These are phyloP conservation scores for Aureobasidium sp. DNA, from an alignment of 2,329 filamentous ascomycete species.

Conservation along the genomic window DNA sequence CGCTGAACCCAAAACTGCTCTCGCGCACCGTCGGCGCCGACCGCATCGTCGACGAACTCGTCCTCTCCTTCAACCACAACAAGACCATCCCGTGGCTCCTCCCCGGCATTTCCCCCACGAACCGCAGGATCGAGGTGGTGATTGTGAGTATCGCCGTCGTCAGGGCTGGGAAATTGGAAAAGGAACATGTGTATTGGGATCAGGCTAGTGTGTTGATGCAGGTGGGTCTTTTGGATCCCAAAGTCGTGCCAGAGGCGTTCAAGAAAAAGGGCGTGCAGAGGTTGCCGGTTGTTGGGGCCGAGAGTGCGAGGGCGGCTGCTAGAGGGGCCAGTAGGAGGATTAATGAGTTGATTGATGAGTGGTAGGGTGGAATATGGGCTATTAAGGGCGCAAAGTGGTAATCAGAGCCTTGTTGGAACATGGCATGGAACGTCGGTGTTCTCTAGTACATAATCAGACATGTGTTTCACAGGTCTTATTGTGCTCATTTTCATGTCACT, in stretches of 20 bases:
- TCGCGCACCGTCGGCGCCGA: constrained; percentile 53
- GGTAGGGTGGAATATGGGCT: constrained; percentile 4
- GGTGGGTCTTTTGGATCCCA: constrained; percentile 51
- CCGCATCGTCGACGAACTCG: constrained; percentile 55
- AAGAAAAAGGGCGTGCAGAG: constrained; percentile 40
- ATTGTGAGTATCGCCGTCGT: constrained; percentile 52
- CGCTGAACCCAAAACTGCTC: constrained; percentile 48
- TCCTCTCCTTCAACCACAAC: constrained; percentile 51
- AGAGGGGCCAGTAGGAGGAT: constrained; percentile 36
- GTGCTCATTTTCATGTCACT: too few species aligned
- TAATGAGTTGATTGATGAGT: constrained; percentile 42
- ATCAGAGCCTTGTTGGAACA: too few species aligned
- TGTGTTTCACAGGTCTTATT: too few species aligned
- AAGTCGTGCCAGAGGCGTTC: constrained; percentile 42
- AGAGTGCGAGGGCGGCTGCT: constrained; percentile 42
- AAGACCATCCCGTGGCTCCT: constrained; percentile 53
- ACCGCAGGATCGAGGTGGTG: constrained; percentile 48
- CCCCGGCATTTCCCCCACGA: constrained; percentile 50
- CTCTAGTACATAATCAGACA: too few species aligned
- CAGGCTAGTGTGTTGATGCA: constrained; percentile 55
- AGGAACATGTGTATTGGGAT: constrained; percentile 57
- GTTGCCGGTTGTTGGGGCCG: constrained; percentile 41
- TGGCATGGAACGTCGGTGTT: too few species aligned
- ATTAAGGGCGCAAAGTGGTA: too few species aligned
- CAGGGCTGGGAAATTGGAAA: constrained; percentile 47